Evolutionary conservation across 331 rosid genomes (phyloP).

Genomic region (Malus hybrid): DNA sequence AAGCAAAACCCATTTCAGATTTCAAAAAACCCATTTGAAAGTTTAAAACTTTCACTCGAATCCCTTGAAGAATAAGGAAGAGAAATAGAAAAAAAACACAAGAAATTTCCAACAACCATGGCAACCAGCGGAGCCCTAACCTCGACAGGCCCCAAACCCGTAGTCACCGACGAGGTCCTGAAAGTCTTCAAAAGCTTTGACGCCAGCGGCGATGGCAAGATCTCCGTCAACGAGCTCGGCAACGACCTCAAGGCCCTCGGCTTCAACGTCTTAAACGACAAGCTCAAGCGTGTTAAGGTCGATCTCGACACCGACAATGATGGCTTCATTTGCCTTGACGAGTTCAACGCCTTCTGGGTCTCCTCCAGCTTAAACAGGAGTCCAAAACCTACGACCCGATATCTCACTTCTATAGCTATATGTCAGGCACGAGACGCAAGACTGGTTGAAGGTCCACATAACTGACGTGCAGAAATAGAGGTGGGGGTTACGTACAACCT

Average conservation of each 20-base stretch:
- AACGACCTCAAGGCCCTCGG: slow-evolving; percentile 53
- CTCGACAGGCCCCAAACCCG: slow-evolving; percentile 5
- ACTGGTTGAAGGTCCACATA: slow-evolving; percentile 74
- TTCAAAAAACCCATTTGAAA: background rate
- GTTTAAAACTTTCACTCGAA: too few species aligned
- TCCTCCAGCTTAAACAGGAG: slow-evolving; percentile 44
- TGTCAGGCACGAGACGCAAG: slow-evolving; percentile 67
- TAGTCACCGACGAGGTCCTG: slow-evolving; percentile 38
- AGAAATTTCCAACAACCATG: background rate
- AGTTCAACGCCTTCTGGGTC: slow-evolving; percentile 65
- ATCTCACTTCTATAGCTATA: slow-evolving; percentile 56
- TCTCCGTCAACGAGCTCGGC: slow-evolving; percentile 16
- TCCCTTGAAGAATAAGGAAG: background rate
- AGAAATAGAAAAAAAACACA: background rate
- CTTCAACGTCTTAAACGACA: slow-evolving; percentile 26
- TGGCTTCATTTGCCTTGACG: slow-evolving; percentile 61
- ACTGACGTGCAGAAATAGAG: slow-evolving; percentile 69
- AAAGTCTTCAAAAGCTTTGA: slow-evolving; percentile 73
- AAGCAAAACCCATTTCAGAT: background rate
- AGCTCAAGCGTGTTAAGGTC: slow-evolving; percentile 56
- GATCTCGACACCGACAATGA: slow-evolving; percentile 79
- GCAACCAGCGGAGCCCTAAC: slow-evolving; percentile 2
- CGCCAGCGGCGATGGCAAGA: slow-evolving; percentile 70
- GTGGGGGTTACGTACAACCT: slow-evolving; percentile 91
- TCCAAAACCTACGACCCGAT: slow-evolving; percentile 67